Evolutionary conservation across 371 early-diverging fungal genomes (phyloP), one percentile per base, ranked within the genome.

Genomic region (Mortierella sp.): DNA sequence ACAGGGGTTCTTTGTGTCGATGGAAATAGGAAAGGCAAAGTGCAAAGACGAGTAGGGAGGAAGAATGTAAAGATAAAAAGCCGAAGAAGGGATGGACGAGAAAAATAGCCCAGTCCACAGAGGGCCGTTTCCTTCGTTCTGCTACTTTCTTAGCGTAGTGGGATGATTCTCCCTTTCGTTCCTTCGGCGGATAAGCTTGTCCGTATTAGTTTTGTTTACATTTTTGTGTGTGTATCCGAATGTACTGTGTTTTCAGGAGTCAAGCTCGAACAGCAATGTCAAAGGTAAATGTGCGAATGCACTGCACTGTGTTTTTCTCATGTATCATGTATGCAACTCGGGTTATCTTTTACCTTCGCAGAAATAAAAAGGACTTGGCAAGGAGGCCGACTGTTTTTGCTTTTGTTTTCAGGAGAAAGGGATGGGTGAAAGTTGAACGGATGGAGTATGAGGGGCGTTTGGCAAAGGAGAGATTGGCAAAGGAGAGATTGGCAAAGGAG

Each of bases 201-300:
- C 42, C 5, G 42, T 38, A 3, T 38, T 38, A n/a, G n/a, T 38
- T 38, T 38, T 38, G 42, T 38, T 38, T 38, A 5, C 3, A 38
- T 38, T 38, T 38, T 38, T 38, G 5, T 38, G 42, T 38, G 42
- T 38, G 42, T 38, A 38, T 38, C 3, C 42, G 42, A 38, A 5
- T 38, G 42, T 38, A 38, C 42, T 38, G 42, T n/a, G 60, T 60
- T 60, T 60, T 60, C 60, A 60, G 60, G 60, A 60, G 48, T 48
- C 1, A 38, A 38, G 58, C 26, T 57, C 13, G 26, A 13, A 28
- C 13, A 26, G 26, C 11, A 24, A 54, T 6, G 1, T 21, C 13
- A 50, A 50, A 14, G 50, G n/a, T n/a, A 55, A n/a, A 9, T 55
- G 55, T 28, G 58, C n/a, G n/a, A n/a, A n/a, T n/a, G n/a, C n/a